These are phyloP conservation scores for Fusarium phyllophilum DNA, from an alignment of 2,329 filamentous ascomycete genomes.

Conservation along the genomic window DNA sequence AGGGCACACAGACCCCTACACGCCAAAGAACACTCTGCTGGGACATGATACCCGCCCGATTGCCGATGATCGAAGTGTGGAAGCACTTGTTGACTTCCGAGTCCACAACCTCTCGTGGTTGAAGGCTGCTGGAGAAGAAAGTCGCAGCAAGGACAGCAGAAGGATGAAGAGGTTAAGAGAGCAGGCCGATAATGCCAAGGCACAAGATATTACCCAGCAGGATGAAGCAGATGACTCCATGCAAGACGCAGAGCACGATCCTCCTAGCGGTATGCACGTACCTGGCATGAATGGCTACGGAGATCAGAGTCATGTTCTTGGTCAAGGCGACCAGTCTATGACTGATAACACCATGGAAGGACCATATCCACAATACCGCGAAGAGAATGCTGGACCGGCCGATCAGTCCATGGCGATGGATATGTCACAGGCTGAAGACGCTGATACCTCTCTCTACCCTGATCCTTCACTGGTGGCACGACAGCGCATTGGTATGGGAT, in stretches of 20 bases:
- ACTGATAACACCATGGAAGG: slow-evolving; percentile 19
- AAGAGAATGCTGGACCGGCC: background rate
- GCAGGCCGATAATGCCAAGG: slow-evolving; percentile 67
- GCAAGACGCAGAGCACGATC: slow-evolving; percentile 19
- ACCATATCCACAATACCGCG: slow-evolving; percentile 10
- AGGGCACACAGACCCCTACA: slow-evolving; percentile 78
- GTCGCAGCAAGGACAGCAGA: slow-evolving; percentile 65
- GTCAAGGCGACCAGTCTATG: slow-evolving; percentile 23
- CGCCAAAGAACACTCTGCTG: slow-evolving; percentile 86
- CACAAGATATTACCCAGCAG: slow-evolving; percentile 55
- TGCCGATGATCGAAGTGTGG: slow-evolving; percentile 90
- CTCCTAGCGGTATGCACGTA: slow-evolving; percentile 1
- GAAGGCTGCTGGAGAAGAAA: slow-evolving; percentile 66
- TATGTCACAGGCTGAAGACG: slow-evolving; percentile 42
- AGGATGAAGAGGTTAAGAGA: slow-evolving; percentile 67
- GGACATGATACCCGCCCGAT: slow-evolving; percentile 92
- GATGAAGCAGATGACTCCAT: slow-evolving; percentile 42
- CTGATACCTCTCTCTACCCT: slow-evolving; percentile 55
- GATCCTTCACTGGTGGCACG: slow-evolving; percentile 59
- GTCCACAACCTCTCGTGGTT: slow-evolving; percentile 90
- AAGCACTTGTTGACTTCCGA: slow-evolving; percentile 90
- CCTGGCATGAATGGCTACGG: slow-evolving; percentile 43
- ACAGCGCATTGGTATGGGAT: slow-evolving; percentile 68
- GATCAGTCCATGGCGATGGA: slow-evolving; percentile 10
- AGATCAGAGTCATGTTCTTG: slow-evolving; percentile 49